These are phyloP conservation scores for Stephania japonica DNA, from an alignment of 164 flowering plant species.

Conservation along the genomic window DNA sequence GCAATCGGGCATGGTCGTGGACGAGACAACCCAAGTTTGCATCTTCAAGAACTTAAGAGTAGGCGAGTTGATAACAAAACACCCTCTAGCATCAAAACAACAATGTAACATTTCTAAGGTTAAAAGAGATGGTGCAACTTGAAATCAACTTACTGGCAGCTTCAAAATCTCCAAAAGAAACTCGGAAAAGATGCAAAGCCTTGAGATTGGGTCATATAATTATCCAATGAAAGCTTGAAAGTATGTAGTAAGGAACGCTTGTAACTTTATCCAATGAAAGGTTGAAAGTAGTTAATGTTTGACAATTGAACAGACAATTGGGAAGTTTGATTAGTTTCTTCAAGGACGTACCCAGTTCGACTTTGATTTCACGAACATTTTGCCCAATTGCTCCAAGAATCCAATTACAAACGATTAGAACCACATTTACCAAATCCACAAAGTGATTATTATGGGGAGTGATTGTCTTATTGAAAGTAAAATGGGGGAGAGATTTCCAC, in stretches of 20 bases:
- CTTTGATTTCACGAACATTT: not conserved
- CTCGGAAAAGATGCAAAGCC: not conserved
- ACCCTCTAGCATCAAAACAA: not conserved
- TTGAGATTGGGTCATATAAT: not conserved
- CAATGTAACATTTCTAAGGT: not conserved
- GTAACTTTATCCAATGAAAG: not conserved
- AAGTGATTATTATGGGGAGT: not conserved
- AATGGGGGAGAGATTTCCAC: conserved; percentile 5
- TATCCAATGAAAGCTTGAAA: not conserved
- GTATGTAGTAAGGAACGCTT: too few relatives aligned
- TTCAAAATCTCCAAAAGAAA: not conserved
- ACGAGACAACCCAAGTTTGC: not conserved
- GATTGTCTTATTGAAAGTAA: conserved; percentile 6
- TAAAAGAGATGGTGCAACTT: not conserved
- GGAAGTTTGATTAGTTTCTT: not conserved
- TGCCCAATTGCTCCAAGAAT: not conserved
- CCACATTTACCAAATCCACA: not conserved
- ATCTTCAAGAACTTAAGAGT: not conserved
- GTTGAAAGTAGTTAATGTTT: not conserved
- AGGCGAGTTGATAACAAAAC: not conserved
- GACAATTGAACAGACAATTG: not conserved
- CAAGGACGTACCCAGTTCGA: not conserved
- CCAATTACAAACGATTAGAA: not conserved
- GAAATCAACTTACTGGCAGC: not conserved
- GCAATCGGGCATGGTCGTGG: not conserved